Evolutionary conservation across 2,329 filamentous ascomycete genomes (phyloP).

Genomic region (Fusarium albosuccineum): DNA sequence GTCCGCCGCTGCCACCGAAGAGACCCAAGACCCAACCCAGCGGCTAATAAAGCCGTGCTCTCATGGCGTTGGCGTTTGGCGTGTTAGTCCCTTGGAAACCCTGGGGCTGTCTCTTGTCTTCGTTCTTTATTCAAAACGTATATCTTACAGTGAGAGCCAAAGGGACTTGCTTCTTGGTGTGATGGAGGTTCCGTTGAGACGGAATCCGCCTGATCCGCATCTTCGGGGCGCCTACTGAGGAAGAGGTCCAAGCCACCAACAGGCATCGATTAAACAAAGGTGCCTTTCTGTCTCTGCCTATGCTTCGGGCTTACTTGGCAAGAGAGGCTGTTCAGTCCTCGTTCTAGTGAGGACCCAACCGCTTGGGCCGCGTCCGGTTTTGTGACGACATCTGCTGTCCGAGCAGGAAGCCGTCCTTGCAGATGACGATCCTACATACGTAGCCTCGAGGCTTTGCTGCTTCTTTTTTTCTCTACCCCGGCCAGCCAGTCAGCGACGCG

Average conservation of each 20-base stretch:
- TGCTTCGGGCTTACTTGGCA: constrained; percentile 6
- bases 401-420: constrained; percentile 19
- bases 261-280: constrained; percentile 15
- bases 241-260: constrained; percentile 25
- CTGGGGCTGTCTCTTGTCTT: background rate
- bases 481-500: constrained; percentile 14
- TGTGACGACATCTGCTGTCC: constrained; percentile 31
- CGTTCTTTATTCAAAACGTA: constrained; percentile 6
- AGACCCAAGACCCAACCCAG: constrained; percentile 8
- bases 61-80: constrained; percentile 18
- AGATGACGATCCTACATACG: constrained; percentile 15
- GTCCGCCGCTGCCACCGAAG: constrained; percentile 14
- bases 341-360: constrained; percentile 24
- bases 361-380: constrained; percentile 20
- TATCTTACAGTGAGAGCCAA: constrained; percentile 5
- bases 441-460: no score
- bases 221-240: constrained; percentile 22
- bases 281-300: background rate
- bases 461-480: no score
- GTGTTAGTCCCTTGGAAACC: constrained; percentile 3
- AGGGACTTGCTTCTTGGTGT: constrained; percentile 12
- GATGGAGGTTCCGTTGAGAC: constrained; percentile 24
- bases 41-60: constrained; percentile 21
- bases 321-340: constrained; percentile 1
- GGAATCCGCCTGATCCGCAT: constrained; percentile 28